These are phyloP conservation scores for Leucaena leucocephala DNA, from an alignment of 306 rosid species.

Conservation along the genomic window DNA sequence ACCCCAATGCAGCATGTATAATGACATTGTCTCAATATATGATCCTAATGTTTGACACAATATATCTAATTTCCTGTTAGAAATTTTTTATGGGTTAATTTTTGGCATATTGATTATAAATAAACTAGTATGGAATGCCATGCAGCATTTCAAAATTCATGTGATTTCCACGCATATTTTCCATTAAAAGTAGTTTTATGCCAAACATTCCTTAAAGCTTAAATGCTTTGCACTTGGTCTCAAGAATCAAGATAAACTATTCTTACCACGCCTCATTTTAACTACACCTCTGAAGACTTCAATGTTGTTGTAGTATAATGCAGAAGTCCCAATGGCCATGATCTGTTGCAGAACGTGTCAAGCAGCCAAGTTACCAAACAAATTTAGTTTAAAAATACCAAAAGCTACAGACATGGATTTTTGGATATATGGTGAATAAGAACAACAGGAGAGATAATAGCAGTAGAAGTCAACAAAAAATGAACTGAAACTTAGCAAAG, in stretches of 20 bases:
- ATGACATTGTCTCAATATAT: constrained; percentile 5
- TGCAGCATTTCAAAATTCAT: constrained; percentile 23
- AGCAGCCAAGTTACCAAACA: constrained; percentile 26
- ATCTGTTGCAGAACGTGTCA: constrained; percentile 54
- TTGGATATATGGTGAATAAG: constrained; percentile 16
- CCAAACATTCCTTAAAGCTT: constrained; percentile 19
- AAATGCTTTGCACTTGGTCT: constrained; percentile 16
- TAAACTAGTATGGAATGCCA: constrained; percentile 7
- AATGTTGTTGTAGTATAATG: constrained; percentile 84
- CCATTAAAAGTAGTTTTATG: constrained; percentile 16
- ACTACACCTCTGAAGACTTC: constrained; percentile 95
- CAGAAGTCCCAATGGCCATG: constrained; percentile 95
- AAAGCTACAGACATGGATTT: background rate
- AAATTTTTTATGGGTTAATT: constrained; percentile 3
- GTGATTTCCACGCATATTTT: constrained; percentile 21
- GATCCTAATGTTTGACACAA: background rate
- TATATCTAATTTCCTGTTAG: constrained; percentile 4
- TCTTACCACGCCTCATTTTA: constrained; percentile 95
- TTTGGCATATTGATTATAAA: constrained; percentile 16
- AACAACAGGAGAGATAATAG: constrained; percentile 10
- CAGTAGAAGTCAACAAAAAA: constrained; percentile 21
- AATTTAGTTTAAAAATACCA: constrained; percentile 18
- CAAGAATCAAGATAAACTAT: constrained; percentile 26
- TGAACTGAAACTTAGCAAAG: constrained; percentile 17
- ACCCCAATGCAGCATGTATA: constrained; percentile 16